Evolutionary conservation across 441 rosid genomes (phyloP).

Genomic region (Heliophila coronopifolia): DNA sequence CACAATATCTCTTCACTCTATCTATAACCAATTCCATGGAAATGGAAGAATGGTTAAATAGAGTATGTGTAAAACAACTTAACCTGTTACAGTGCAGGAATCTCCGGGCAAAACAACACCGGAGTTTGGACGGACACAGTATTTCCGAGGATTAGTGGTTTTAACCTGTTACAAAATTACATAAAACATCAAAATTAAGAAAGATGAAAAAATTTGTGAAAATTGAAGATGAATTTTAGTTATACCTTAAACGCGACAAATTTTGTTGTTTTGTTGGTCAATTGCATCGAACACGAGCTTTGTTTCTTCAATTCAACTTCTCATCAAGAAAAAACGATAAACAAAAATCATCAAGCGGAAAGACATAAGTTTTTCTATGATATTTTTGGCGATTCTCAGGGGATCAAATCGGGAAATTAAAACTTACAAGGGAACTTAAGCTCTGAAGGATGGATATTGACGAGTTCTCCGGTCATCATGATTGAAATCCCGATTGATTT

Average conservation of each 20-base stretch:
- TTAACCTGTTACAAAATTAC: slow-evolving; percentile 51
- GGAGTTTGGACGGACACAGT: slow-evolving; percentile 71
- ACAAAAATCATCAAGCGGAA: too few species aligned
- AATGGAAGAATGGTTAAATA: neutral
- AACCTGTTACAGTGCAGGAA: slow-evolving; percentile 60
- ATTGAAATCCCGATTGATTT: neutral
- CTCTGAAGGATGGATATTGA: slow-evolving; percentile 58
- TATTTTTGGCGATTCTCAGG: too few species aligned
- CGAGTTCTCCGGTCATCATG: slow-evolving; percentile 58
- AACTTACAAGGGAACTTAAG: slow-evolving; percentile 71
- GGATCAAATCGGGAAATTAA: too few species aligned
- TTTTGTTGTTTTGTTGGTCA: slow-evolving; percentile 56
- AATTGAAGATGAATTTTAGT: neutral
- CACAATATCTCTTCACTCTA: too few species aligned
- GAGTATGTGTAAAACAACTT: too few species aligned
- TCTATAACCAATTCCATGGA: too few species aligned
- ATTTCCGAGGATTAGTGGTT: slow-evolving; percentile 76
- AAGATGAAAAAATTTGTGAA: neutral
- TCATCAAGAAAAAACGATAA: too few species aligned
- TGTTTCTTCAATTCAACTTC: slow-evolving; percentile 88
- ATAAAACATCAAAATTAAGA: neutral
- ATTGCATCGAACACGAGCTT: slow-evolving; percentile 61
- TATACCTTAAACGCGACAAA: slow-evolving; percentile 82
- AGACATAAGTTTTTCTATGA: too few species aligned
- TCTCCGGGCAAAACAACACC: slow-evolving; percentile 62